Evolutionary conservation across 495 filamentous ascomycete species (phyloP).

Genomic region (Xylaria bambusicola): DNA sequence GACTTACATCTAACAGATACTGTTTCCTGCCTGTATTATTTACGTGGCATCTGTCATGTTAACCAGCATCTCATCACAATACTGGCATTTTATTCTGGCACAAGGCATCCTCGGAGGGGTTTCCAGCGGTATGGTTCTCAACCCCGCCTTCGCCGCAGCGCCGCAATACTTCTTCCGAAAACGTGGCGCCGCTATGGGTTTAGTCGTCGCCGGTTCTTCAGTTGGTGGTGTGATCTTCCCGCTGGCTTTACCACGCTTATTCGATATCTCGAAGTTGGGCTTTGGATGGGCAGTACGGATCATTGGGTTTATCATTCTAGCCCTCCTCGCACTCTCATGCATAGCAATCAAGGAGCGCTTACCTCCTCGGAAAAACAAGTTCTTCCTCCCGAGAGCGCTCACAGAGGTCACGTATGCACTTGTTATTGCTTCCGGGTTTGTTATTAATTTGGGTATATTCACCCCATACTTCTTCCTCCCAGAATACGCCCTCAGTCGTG

Average conservation of each 20-base stretch:
- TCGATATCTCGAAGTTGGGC: slow-evolving; percentile 42
- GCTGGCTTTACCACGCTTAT: slow-evolving; percentile 44
- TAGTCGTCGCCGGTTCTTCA: slow-evolving; percentile 57
- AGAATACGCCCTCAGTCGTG: slow-evolving; percentile 49
- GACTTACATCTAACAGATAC: slow-evolving; percentile 29
- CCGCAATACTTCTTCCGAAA: slow-evolving; percentile 58
- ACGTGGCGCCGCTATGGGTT: slow-evolving; percentile 55
- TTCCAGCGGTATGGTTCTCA: slow-evolving; percentile 49
- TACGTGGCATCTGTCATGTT: slow-evolving; percentile 55
- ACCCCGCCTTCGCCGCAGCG: slow-evolving; percentile 55
- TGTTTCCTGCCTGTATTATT: slow-evolving; percentile 39
- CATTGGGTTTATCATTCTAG: slow-evolving; percentile 57
- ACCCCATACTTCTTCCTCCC: slow-evolving; percentile 60
- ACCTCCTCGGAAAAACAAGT: slow-evolving; percentile 42
- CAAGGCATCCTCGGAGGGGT: slow-evolving; percentile 60
- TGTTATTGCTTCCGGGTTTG: slow-evolving; percentile 43
- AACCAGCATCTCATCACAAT: slow-evolving; percentile 56
- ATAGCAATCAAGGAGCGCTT: slow-evolving; percentile 47
- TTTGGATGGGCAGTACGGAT: slow-evolving; percentile 65
- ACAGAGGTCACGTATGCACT: slow-evolving; percentile 38
- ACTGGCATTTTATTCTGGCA: slow-evolving; percentile 64
- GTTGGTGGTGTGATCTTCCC: slow-evolving; percentile 59
- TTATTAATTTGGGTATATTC: slow-evolving; percentile 54
- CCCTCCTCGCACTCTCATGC: slow-evolving; percentile 47
- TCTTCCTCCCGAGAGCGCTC: slow-evolving; percentile 48